These are phyloP conservation scores for Trichoderma endophyticum DNA, from an alignment of 2,329 filamentous ascomycete genomes.

Conservation along the genomic window DNA sequence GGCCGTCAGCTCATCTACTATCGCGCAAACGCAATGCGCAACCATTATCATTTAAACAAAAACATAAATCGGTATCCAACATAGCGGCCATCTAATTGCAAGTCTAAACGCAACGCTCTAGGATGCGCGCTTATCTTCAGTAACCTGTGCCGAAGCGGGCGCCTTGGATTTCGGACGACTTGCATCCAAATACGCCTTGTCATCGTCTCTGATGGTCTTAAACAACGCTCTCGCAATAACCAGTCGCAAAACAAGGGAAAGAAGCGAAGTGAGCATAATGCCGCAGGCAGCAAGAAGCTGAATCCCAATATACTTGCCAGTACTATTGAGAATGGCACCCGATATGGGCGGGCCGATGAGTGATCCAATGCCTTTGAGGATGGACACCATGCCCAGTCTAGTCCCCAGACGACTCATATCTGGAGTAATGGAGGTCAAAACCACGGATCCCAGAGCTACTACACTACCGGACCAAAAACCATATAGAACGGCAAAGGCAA, in stretches of 20 bases:
- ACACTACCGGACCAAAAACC: slow-evolving; percentile 47
- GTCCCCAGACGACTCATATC: slow-evolving; percentile 41
- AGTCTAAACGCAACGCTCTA: background rate
- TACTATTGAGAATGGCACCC: slow-evolving; percentile 33
- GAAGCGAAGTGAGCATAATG: slow-evolving; percentile 25
- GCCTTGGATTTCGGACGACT: background rate
- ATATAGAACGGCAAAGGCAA: slow-evolving; percentile 43
- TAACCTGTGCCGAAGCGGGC: background rate
- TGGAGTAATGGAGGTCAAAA: slow-evolving; percentile 40
- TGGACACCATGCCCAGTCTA: slow-evolving; percentile 42
- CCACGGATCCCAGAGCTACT: slow-evolving; percentile 42
- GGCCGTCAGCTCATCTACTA: background rate
- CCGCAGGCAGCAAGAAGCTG: slow-evolving; percentile 26
- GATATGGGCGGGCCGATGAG: slow-evolving; percentile 40
- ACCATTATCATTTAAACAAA: background rate
- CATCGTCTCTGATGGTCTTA: slow-evolving; percentile 13
- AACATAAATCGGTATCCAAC: background rate
- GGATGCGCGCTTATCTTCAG: background rate
- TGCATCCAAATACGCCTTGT: slow-evolving; percentile 1
- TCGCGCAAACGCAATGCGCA: background rate
- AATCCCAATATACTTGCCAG: slow-evolving; percentile 24
- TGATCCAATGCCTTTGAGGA: slow-evolving; percentile 36
- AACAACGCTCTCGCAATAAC: slow-evolving; percentile 20
- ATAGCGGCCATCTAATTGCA: background rate
- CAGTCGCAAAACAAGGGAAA: slow-evolving; percentile 21